Percentiles rank a stretch among this genome's conserved stretches.
These are phyloP conservation scores for Umbelopsis sp. DNA, from an alignment of 371 early-diverging fungal genomes.

Conservation along the genomic window DNA sequence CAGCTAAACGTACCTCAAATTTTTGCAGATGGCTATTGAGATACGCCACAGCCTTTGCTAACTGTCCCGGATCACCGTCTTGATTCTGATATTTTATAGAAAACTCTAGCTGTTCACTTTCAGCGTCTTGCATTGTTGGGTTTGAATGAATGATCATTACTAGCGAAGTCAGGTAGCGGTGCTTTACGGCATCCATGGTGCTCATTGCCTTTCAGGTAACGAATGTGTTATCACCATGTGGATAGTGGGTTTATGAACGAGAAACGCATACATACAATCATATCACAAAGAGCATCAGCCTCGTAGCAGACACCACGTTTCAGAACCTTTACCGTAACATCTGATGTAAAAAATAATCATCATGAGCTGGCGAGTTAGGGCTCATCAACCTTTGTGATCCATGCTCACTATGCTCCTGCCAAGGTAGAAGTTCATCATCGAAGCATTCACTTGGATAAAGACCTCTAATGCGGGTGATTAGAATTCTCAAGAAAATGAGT, in stretches of 20 bases:
- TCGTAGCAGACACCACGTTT: not conserved
- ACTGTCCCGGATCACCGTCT: not conserved
- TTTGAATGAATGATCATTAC: not conserved
- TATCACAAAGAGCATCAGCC: not conserved
- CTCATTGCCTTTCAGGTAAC: not conserved
- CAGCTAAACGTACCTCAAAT: not conserved
- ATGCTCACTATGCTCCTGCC: constrained; percentile 4
- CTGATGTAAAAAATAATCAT: not conserved
- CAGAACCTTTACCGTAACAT: not conserved
- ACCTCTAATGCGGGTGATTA: not conserved
- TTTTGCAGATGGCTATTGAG: not conserved
- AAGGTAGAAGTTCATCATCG: not conserved
- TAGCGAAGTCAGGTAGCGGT: not conserved
- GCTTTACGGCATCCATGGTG: not conserved
- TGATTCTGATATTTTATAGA: not conserved
- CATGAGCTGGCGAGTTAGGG: too few species aligned
- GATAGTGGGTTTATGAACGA: not conserved
- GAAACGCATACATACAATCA: constrained; percentile 7
- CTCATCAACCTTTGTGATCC: not conserved
- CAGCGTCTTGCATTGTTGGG: not conserved
- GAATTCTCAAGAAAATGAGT: too few species aligned
- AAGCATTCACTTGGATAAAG: constrained; percentile 3
- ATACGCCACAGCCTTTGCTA: not conserved
- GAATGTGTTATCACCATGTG: not conserved
- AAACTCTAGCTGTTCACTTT: constrained; percentile 8